phyloP scores from a whole-genome alignment of 164 flowering plant genomes.

The Magnolia changhungtana region DNA sequence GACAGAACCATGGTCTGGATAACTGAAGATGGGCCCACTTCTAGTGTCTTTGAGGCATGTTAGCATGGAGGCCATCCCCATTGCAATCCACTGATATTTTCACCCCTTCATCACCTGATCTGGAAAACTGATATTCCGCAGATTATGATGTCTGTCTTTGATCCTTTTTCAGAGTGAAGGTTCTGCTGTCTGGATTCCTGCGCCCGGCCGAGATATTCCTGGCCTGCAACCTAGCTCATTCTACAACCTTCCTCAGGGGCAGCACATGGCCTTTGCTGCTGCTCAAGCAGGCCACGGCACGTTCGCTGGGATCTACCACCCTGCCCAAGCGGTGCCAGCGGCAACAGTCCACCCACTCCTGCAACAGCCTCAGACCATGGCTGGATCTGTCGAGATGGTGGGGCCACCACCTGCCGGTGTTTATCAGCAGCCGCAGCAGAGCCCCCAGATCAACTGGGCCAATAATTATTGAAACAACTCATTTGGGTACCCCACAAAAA shows the following conservation, averaged over 20 bases:
- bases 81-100: too few relatives aligned
- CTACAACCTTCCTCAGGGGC: slow-evolving; percentile 84
- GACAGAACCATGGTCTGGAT: too few relatives aligned
- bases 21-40: too few relatives aligned
- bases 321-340: slow-evolving; percentile 62
- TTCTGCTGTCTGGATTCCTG: slow-evolving; percentile 70
- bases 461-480: slow-evolving; percentile 51
- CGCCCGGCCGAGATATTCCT: slow-evolving; percentile 66
- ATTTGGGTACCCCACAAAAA: not conserved
- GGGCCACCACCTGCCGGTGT: slow-evolving; percentile 63
- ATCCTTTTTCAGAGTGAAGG: slow-evolving; percentile 70
- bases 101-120: too few relatives aligned
- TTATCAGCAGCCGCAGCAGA: slow-evolving; percentile 77
- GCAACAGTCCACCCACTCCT: slow-evolving; percentile 63
- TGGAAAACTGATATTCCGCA: too few relatives aligned
- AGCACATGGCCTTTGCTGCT: slow-evolving; percentile 67
- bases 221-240: slow-evolving; percentile 64
- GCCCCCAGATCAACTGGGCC: slow-evolving; percentile 80
- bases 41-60: too few relatives aligned
- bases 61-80: too few relatives aligned
- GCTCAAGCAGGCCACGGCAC: slow-evolving; percentile 69
- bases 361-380: slow-evolving; percentile 80
- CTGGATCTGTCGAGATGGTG: slow-evolving; percentile 67
- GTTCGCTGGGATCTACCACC: slow-evolving; percentile 70
- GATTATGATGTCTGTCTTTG: not conserved